Percentiles rank a stretch among this genome's conserved stretches.
Evolutionary conservation across 371 early-diverging fungal species (phyloP).

Genomic region (Mucor ambiguus): DNA sequence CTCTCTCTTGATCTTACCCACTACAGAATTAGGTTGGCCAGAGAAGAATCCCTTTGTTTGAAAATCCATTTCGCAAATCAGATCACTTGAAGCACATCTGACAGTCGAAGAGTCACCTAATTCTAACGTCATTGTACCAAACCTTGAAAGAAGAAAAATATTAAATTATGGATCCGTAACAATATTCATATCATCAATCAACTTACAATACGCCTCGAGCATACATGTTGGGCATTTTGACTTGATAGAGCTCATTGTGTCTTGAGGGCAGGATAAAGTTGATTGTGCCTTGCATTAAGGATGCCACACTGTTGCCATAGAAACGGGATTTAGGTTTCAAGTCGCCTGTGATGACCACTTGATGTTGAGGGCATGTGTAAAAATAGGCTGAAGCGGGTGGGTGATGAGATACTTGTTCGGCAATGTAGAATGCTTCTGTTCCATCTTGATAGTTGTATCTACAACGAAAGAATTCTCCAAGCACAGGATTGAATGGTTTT

Average conservation of each 20-base stretch:
- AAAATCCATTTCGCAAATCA: slow-evolving; percentile 86
- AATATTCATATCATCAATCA: background rate
- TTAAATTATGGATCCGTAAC: background rate
- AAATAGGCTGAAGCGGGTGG: slow-evolving; percentile 92
- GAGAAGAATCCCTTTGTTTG: slow-evolving; percentile 90
- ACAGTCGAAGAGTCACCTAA: slow-evolving; percentile 83
- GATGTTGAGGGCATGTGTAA: slow-evolving; percentile 84
- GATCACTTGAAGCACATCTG: slow-evolving; percentile 72
- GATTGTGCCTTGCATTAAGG: slow-evolving; percentile 84
- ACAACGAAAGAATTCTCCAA: slow-evolving; percentile 93
- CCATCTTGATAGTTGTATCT: slow-evolving; percentile 73
- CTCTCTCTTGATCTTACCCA: slow-evolving; percentile 81
- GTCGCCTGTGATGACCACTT: slow-evolving; percentile 82
- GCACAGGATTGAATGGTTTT: slow-evolving; percentile 96
- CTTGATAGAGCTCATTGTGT: slow-evolving; percentile 74
- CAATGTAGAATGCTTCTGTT: slow-evolving; percentile 79
- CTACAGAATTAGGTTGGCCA: slow-evolving; percentile 81
- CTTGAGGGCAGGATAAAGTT: slow-evolving; percentile 62
- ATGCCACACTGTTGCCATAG: slow-evolving; percentile 92
- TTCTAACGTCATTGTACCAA: slow-evolving; percentile 95
- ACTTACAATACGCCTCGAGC: slow-evolving; percentile 82
- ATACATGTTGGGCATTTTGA: slow-evolving; percentile 92
- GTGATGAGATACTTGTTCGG: slow-evolving; percentile 98
- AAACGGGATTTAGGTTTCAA: slow-evolving; percentile 88
- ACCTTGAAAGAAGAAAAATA: slow-evolving; percentile 22